A percentile compares a stretch with the other conserved stretches of the same genome.
These are phyloP conservation scores for Annulohypoxylon nitens DNA, from an alignment of 495 filamentous ascomycete genomes.

Conservation along the genomic window DNA sequence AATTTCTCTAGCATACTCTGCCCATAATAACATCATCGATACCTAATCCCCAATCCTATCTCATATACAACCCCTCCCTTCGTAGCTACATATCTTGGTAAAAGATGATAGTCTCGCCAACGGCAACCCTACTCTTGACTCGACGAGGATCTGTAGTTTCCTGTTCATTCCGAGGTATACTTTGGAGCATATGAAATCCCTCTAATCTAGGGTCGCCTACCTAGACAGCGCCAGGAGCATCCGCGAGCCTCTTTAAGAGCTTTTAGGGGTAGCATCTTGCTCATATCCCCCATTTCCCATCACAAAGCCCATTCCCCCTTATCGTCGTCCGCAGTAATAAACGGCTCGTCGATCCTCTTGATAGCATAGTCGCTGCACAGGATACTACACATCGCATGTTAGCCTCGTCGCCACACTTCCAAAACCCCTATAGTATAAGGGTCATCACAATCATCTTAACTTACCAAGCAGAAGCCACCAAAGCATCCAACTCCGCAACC, in stretches of 20 bases:
- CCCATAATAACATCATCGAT: slow-evolving; percentile 3
- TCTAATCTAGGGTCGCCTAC: background rate
- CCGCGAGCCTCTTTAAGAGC: background rate
- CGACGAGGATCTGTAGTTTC: background rate
- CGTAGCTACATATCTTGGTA: slow-evolving; percentile 16
- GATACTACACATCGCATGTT: slow-evolving; percentile 75
- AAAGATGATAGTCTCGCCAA: background rate
- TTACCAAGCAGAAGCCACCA: slow-evolving; percentile 86
- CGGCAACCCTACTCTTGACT: slow-evolving; percentile 24
- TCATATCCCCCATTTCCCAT: background rate
- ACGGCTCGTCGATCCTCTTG: slow-evolving; percentile 91
- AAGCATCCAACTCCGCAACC: slow-evolving; percentile 86
- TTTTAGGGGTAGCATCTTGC: background rate
- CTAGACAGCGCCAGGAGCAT: background rate
- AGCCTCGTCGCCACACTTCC: too few relatives aligned
- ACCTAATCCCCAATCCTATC: slow-evolving; percentile 20
- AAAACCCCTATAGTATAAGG: too few relatives aligned
- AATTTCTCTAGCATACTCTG: slow-evolving; percentile 44
- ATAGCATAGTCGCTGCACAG: slow-evolving; percentile 95
- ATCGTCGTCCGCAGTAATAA: slow-evolving; percentile 78
- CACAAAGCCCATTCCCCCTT: slow-evolving; percentile 85
- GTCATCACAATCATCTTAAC: too few relatives aligned
- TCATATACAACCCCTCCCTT: slow-evolving; percentile 25
- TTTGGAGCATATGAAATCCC: background rate
- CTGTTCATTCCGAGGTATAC: background rate